Evolutionary conservation across 192 early-diverging fungal species (phyloP).

Genomic region (Backusella tarrabulga): DNA sequence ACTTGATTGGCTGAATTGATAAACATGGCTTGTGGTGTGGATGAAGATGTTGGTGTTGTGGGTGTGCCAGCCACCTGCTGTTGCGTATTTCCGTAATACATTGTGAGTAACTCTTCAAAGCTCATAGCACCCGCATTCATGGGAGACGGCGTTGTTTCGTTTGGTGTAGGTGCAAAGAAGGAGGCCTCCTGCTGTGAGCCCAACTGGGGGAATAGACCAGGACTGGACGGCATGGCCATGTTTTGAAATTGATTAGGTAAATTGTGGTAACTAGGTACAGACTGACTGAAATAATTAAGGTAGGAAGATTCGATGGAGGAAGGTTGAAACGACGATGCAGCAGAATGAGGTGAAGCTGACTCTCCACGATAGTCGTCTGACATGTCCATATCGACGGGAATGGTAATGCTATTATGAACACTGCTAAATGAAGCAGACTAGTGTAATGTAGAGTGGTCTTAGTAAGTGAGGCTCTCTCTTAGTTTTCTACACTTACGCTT

Average conservation of each 20-base stretch:
- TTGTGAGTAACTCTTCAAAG: constrained; percentile 25
- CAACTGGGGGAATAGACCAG: constrained; percentile 10
- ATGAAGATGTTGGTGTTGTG: background rate
- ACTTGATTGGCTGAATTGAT: constrained; percentile 1
- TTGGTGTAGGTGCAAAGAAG: constrained; percentile 3
- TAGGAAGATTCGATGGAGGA: constrained; percentile 9
- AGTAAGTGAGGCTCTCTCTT: background rate
- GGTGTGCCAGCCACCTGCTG: background rate
- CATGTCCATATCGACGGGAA: constrained; percentile 20
- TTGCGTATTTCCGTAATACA: constrained; percentile 18
- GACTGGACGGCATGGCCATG: background rate
- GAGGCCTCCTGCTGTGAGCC: background rate
- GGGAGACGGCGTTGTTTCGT: constrained; percentile 3
- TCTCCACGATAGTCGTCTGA: constrained; percentile 4
- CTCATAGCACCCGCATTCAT: constrained; percentile 20
- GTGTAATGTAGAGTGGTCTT: too few species aligned
- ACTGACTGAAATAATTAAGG: constrained; percentile 13
- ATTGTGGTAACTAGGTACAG: constrained; percentile 14
- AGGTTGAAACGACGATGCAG: constrained; percentile 16
- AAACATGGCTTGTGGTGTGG: background rate
- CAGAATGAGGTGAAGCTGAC: background rate
- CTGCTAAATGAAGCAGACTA: background rate
- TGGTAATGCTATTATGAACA: constrained; percentile 13
- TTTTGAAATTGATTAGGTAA: constrained; percentile 12
- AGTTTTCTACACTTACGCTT: background rate